Evolutionary conservation across 208 protist species (phyloP), one percentile per base, ranked within the genome.

Genomic region (Tritrichomonas foetus): DNA sequence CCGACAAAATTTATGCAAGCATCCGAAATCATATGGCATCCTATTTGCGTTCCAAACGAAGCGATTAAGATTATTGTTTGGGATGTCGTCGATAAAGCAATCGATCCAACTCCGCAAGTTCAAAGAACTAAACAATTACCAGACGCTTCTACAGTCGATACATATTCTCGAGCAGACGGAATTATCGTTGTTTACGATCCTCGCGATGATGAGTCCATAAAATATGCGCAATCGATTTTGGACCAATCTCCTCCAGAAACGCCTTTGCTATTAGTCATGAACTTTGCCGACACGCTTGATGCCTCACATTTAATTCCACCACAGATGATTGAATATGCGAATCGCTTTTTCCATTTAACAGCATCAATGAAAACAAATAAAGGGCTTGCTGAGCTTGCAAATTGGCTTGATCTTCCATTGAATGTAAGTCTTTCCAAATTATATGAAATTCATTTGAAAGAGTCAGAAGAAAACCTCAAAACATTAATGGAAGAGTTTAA

Each of bases 51-150:
- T 2, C 74, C 74, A 53, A 84, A 53, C n/a, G 74, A 84, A 3
- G 36, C 27, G 25, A 84, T 84, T 8, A 84, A 84, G 25, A 84
- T 84, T 13, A 30, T 33, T 84, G 74, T 84, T 53, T 84, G 74
- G 74, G 74, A 84, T 84, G 74, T 84, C 0, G 74, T 84, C 33
- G 74, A 84, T 84, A 33, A 84, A 33, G 74, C 74, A n/a, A 47
- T 84, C 5, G 36, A 84, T 39, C 36, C 36, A 44, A 27, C 36
- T 33, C 64, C 64, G 13, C 5, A 84, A 39, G 22, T 53, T 11
- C 36, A 33, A 30, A 13, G 36, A 49, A 44, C n/a, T 27, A 84
- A 84, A n/a, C 5, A 84, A 53, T 53, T 84, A 53, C 74, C 74
- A 53, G 74, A 84, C 53, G 74, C 74, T 33, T 33, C 74, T 13